A percentile compares a stretch with the other conserved stretches of the same genome.
Evolutionary conservation across 1,139 yeast genomes (phyloP).

Genomic region (Candida frijolesensis): DNA sequence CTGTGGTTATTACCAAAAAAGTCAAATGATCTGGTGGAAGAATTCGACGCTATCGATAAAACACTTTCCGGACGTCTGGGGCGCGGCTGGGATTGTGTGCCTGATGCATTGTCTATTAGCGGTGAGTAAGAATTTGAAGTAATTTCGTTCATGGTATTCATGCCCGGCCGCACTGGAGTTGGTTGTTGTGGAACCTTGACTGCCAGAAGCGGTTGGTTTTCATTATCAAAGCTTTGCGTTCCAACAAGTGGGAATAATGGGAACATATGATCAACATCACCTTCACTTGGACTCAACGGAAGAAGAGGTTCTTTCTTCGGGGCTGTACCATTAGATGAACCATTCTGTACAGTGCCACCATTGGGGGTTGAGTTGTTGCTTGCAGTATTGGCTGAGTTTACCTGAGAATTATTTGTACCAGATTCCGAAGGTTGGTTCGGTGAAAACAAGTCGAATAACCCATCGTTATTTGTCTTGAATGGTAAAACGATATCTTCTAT

Average conservation of each 20-base stretch:
- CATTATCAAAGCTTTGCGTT: slow-evolving; percentile 41
- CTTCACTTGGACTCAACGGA: slow-evolving; percentile 14
- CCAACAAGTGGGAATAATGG: slow-evolving; percentile 59
- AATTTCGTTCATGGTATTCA: not conserved
- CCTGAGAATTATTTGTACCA: slow-evolving; percentile 1
- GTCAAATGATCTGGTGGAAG: slow-evolving; percentile 30
- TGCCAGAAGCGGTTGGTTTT: slow-evolving; percentile 40
- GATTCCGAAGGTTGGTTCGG: slow-evolving; percentile 12
- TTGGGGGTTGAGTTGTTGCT: slow-evolving; percentile 8
- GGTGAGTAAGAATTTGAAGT: slow-evolving; percentile 9
- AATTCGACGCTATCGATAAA: slow-evolving; percentile 41
- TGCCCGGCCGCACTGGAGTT: slow-evolving; percentile 12
- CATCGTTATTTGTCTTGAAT: slow-evolving; percentile 29
- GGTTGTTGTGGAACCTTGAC: slow-evolving; percentile 12
- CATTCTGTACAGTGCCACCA: not conserved
- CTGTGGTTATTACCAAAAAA: slow-evolving; percentile 10
- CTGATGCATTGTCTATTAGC: slow-evolving; percentile 1
- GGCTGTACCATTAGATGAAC: not conserved
- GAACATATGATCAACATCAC: slow-evolving; percentile 36
- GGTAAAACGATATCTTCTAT: slow-evolving; percentile 37
- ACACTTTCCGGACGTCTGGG: slow-evolving; percentile 48
- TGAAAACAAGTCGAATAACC: slow-evolving; percentile 32
- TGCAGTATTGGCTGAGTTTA: slow-evolving; percentile 5
- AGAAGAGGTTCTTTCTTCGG: not conserved
- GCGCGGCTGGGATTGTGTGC: slow-evolving; percentile 26